Base-by-base conservation (phyloP, 108 stramenopile genomes). In the Craspedostauros australis region DNA sequence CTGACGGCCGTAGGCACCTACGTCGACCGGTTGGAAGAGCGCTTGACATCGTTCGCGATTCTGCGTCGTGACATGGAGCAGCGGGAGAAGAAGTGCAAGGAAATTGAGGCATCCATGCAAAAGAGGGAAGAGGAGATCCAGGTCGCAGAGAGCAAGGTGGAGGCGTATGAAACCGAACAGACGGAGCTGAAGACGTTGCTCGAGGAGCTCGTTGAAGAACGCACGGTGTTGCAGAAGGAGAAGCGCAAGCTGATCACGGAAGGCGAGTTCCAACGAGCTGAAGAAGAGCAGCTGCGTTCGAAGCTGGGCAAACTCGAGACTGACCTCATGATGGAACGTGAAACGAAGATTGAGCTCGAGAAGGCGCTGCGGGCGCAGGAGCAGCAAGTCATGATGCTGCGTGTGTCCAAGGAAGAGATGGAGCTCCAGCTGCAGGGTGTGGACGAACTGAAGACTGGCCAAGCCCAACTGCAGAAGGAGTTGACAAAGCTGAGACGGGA, bases 1-100 rank as follows among this genome's bases (percentile, higher is more conserved):
- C 42, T 86, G 24, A 70, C 78, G 3, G 60, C 79, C 31, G 80
- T 86, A 56, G 76, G 81, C 3, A 44, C 66, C 2, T 86, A 86
- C 61, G 85, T 86, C 1, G 86, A 87, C 64, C 74, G 75, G 38
- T 50, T 87, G 29, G 86, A 87, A 46, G 82, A 83, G 45, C 61
- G 86, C 8, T 56, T 87, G 32, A 80, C 79, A 2, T 74, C 74
- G 12, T 87, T 87, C 55, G 86, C 86, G 2, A 57, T 87, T 19
- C 77, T 79, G 19, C 74, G 81, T 30, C 70, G 79, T 39, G 86
- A 83, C 32, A 78, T 87, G 53, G 86, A 80, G 18, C 43, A 68
- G 8, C 66, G 86, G 0, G 86, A 87, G 54, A 52, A 79, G 42
- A 66, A 69, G 33, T 83, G 81, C 52, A 68, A 76, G 39, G 53